Evolutionary conservation across 495 filamentous ascomycete species (phyloP).

Genomic region (Cryomyces antarcticus): DNA sequence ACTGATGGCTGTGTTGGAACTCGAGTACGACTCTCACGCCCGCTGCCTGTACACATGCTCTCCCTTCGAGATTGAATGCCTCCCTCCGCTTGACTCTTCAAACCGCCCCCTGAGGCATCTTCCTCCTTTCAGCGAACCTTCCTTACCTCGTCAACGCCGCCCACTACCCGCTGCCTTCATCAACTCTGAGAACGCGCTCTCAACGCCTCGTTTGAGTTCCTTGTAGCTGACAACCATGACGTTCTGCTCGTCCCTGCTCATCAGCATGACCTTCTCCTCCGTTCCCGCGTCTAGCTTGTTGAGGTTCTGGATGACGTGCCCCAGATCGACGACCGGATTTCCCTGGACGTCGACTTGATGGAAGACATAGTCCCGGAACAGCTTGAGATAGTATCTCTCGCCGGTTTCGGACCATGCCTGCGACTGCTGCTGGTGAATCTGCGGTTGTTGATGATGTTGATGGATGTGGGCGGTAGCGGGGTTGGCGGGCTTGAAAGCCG

Average conservation of each 20-base stretch:
- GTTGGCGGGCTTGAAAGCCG: slow-evolving; percentile 50
- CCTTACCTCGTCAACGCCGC: too few relatives aligned
- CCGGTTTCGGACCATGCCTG: slow-evolving; percentile 75
- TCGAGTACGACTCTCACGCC: too few relatives aligned
- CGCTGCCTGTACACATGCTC: too few relatives aligned
- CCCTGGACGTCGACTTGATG: slow-evolving; percentile 77
- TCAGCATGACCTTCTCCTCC: slow-evolving; percentile 67
- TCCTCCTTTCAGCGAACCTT: too few relatives aligned
- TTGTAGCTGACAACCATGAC: slow-evolving; percentile 70
- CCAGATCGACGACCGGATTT: slow-evolving; percentile 61
- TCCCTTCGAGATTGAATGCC: too few relatives aligned
- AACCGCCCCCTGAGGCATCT: too few relatives aligned
- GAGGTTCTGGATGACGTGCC: slow-evolving; percentile 61
- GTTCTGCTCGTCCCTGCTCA: slow-evolving; percentile 77
- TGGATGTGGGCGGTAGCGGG: too few relatives aligned
- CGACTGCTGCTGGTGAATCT: neutral
- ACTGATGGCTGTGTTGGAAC: too few relatives aligned
- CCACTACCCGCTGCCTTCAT: slow-evolving; percentile 29
- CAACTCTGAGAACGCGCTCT: slow-evolving; percentile 63
- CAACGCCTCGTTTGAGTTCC: slow-evolving; percentile 63
- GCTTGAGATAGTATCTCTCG: slow-evolving; percentile 72
- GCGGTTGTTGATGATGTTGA: too few relatives aligned
- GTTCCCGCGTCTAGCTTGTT: slow-evolving; percentile 84
- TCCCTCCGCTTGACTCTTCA: too few relatives aligned
- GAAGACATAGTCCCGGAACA: slow-evolving; percentile 94